Conservation (phyloP, 2,329 filamentous ascomycete species). For the Fusarium chuoi region DNA sequence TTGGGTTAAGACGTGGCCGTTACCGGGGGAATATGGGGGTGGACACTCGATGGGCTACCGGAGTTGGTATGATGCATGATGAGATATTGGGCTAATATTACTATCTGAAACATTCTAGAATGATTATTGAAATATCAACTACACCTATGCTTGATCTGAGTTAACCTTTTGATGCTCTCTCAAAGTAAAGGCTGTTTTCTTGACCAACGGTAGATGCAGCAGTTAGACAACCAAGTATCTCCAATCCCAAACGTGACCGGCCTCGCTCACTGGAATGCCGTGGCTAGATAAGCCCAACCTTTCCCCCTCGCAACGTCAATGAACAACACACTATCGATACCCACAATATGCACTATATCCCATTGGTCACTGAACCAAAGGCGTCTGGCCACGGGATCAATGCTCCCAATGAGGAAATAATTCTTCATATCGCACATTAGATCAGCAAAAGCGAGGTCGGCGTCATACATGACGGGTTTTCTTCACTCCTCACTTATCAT, state of each 20-base stretch:
- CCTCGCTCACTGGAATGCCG: neutral
- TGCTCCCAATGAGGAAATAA: constrained; percentile 10
- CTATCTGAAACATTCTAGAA: neutral
- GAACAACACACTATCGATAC: neutral
- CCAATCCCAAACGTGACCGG: neutral
- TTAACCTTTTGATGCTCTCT: rapidly evolving
- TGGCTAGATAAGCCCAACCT: neutral
- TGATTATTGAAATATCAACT: neutral
- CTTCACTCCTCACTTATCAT: neutral
- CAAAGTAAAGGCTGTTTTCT: rapidly evolving
- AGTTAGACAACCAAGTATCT: neutral
- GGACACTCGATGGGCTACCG: neutral
- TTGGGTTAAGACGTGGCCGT: constrained; percentile 14
- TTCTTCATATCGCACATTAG: constrained; percentile 22
- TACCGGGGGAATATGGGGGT: constrained; percentile 23
- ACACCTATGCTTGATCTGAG: rapidly evolving
- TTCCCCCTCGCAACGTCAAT: neutral
- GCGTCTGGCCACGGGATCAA: constrained; percentile 11
- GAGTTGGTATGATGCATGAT: neutral
- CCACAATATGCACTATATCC: neutral
- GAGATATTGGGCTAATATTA: neutral
- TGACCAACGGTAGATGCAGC: neutral
- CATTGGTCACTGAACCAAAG: neutral
- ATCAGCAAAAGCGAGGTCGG: constrained; percentile 12
- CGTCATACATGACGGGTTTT: neutral